These are phyloP conservation scores for Fallopia convolvulus DNA, from an alignment of 148 eudicot species.

Conservation along the genomic window DNA sequence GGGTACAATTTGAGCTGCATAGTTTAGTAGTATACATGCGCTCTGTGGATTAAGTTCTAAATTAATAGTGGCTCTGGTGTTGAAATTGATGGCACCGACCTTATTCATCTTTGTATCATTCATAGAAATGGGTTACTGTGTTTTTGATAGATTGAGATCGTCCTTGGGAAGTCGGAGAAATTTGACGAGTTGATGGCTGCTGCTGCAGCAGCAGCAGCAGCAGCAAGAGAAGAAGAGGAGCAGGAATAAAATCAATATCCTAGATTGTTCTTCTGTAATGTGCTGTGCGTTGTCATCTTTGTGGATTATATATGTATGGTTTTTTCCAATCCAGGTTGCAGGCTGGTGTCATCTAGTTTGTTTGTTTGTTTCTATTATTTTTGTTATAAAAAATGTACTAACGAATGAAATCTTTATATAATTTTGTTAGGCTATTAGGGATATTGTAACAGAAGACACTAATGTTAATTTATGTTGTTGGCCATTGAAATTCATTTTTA, in stretches of 20 bases:
- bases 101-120: neutral
- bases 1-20: neutral
- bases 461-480: neutral
- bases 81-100: neutral
- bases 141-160: constrained; percentile 50
- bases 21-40: neutral
- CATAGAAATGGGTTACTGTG: neutral
- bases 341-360: neutral
- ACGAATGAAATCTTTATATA: neutral
- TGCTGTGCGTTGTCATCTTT: neutral
- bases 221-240: constrained; percentile 17
- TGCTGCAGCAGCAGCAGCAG: constrained; percentile 41
- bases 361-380: neutral
- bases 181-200: constrained; percentile 88
- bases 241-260: neutral
- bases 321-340: neutral
- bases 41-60: neutral
- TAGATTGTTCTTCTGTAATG: neutral
- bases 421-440: neutral
- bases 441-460: neutral
- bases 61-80: neutral
- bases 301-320: neutral
- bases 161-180: constrained; percentile 63
- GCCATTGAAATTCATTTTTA: neutral
- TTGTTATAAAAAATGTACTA: neutral